phyloP scores from a whole-genome alignment of 768 basidiomycete species.

The Crassisporium funariophilum region DNA sequence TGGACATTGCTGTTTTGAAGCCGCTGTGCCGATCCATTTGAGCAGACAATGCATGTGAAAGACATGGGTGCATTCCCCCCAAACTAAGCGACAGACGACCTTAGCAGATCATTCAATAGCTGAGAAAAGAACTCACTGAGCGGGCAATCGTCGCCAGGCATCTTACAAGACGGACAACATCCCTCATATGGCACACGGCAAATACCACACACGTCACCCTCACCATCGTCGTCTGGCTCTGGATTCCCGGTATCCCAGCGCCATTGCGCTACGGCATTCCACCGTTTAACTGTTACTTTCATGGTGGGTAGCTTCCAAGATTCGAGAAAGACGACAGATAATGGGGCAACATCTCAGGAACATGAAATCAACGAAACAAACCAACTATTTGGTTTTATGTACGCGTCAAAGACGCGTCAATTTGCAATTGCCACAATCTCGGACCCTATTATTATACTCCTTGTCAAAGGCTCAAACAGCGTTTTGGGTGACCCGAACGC shows the following conservation, averaged over 20 bases:
- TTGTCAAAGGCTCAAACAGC: too few relatives aligned
- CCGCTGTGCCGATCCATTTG: constrained; percentile 91
- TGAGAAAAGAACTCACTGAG: constrained; percentile 19
- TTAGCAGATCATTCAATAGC: neutral
- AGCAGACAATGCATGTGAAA: constrained; percentile 99
- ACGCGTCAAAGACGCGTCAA: constrained; percentile 27
- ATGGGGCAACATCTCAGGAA: neutral
- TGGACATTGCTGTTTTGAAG: constrained; percentile 96
- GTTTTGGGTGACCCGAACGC: too few relatives aligned
- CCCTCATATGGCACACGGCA: constrained; percentile 92
- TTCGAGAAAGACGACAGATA: too few relatives aligned
- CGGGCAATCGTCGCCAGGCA: constrained; percentile 80
- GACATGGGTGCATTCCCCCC: constrained; percentile 96
- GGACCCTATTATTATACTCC: too few relatives aligned
- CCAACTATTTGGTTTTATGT: constrained; percentile 30
- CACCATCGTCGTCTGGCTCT: constrained; percentile 45
- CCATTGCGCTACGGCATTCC: constrained; percentile 91
- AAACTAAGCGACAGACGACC: constrained; percentile 58
- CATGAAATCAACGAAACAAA: neutral
- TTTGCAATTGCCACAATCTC: too few relatives aligned
- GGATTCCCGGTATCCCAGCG: constrained; percentile 67
- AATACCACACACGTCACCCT: constrained; percentile 77
- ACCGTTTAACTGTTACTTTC: constrained; percentile 83
- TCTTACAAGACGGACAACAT: constrained; percentile 93
- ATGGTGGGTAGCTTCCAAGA: too few relatives aligned